Percentiles rank a stretch among this genome's conserved stretches.
Conservation (phyloP, 805 yeast species). For the Pichia gijzeniarum region DNA sequence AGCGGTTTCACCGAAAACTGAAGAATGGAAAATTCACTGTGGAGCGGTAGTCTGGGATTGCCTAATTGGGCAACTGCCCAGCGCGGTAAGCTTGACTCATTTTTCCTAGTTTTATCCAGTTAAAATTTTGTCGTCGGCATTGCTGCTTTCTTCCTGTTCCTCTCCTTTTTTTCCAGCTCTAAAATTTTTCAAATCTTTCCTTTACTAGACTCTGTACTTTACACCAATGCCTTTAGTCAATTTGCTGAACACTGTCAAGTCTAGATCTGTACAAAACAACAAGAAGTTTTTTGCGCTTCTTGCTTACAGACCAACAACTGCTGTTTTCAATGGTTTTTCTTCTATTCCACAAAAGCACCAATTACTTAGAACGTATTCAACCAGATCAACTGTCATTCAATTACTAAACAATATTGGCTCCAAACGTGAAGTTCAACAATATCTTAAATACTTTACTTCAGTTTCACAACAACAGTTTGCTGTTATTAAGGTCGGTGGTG, state of each 20-base stretch:
- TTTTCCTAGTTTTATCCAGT: background rate
- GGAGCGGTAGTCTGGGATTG: too few species aligned
- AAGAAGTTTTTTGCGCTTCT: slow-evolving; percentile 8
- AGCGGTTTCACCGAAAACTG: too few species aligned
- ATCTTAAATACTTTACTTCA: slow-evolving; percentile 91
- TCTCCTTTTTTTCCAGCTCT: background rate
- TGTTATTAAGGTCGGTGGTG: slow-evolving; percentile 98
- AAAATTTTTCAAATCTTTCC: background rate
- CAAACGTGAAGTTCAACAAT: slow-evolving; percentile 96
- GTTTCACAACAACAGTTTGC: slow-evolving; percentile 97
- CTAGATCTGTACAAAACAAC: slow-evolving; percentile 1
- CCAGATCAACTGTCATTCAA: slow-evolving; percentile 94
- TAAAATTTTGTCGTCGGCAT: background rate
- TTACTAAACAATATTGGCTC: slow-evolving; percentile 93
- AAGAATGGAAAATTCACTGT: too few species aligned
- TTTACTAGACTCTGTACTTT: background rate
- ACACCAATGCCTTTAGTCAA: slow-evolving; percentile 9
- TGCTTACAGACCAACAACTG: slow-evolving; percentile 6
- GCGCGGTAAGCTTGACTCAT: slow-evolving; percentile 15
- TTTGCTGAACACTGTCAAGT: slow-evolving; percentile 2
- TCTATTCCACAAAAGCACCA: background rate
- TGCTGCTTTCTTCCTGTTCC: background rate
- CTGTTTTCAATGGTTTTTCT: background rate
- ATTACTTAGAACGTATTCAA: slow-evolving; percentile 38
- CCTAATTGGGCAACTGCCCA: slow-evolving; percentile 10